Evolutionary conservation across 148 eudicot genomes (phyloP).

Genomic region (Camellia granthamiana): DNA sequence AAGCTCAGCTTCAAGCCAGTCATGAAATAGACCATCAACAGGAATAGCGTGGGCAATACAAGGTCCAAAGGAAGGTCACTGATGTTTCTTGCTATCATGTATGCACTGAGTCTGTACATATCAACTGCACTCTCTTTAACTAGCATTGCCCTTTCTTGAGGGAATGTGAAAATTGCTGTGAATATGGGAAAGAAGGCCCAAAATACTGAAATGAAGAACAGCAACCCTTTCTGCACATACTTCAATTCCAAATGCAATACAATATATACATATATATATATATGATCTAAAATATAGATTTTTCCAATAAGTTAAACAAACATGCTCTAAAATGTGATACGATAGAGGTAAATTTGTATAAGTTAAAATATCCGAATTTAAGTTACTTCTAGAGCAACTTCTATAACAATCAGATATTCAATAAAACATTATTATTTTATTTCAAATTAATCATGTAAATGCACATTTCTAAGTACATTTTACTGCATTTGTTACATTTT

Average conservation of each 20-base stretch:
- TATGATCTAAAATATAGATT: too few relatives aligned
- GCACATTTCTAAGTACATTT: too few relatives aligned
- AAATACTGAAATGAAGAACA: conserved; percentile 62
- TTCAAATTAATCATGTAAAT: too few relatives aligned
- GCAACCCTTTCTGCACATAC: conserved; percentile 50
- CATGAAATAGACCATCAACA: conserved; percentile 68
- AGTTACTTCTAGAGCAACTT: too few relatives aligned
- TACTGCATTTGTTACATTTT: too few relatives aligned
- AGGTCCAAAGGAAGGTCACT: conserved; percentile 75
- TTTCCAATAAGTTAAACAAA: too few relatives aligned
- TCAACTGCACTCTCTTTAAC: conserved; percentile 62
- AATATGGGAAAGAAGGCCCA: conserved; percentile 77
- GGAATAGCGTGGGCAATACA: conserved; percentile 54
- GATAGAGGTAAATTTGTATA: too few relatives aligned
- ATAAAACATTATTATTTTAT: too few relatives aligned
- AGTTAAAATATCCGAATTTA: too few relatives aligned
- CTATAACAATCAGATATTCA: too few relatives aligned
- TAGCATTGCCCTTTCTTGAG: conserved; percentile 78
- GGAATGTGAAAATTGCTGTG: conserved; percentile 74
- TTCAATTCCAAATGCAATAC: background rate
- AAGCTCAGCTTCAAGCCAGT: conserved; percentile 48
- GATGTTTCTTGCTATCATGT: conserved; percentile 61
- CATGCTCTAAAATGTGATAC: too few relatives aligned
- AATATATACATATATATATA: too few relatives aligned
- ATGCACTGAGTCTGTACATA: conserved; percentile 73